Evolutionary conservation across 805 yeast species (phyloP), one percentile per base, ranked within the genome.

Genomic region (Candida pseudofarinosa): DNA sequence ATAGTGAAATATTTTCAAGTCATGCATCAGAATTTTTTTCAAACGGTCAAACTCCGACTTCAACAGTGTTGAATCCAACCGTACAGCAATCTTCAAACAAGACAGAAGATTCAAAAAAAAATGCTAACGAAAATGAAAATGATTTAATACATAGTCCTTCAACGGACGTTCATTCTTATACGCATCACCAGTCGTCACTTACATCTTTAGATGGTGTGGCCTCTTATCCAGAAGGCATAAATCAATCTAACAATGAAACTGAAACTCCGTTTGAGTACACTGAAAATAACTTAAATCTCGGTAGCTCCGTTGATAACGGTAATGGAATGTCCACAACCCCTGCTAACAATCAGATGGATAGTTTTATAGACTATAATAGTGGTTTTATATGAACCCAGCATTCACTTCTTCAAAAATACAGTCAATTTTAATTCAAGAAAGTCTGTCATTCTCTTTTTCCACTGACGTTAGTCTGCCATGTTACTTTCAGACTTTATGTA

Each of bases 341-440:
- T 23, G 38, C 17, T 33, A 49, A 47, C 30, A 45, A 45, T 38
- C 53, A 48, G 19, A 45, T 53, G 17, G 60, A 57, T 31, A 47
- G 49, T 26, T 53, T 54, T 40, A 54, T 53, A 16, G 65, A 62
- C 44, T 62, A 57, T 46, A 49, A 54, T 42, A 55, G 46, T 20
- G 39, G 39, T 23, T 37, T 20, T 15, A 32, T 32, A n/a, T 32
- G 34, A 32, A 32, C 5, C 17, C 17, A 23, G 10, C 28, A 23
- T 23, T 23, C 28, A 23, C 28, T 23, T 23, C 28, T 23, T 23
- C 28, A 23, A 23, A 10, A 23, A n/a, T n/a, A n/a, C n/a, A n/a
- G n/a, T n/a, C n/a, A n/a, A n/a, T n/a, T n/a, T n/a, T n/a, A n/a
- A n/a, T n/a, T n/a, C n/a, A n/a, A n/a, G n/a, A n/a, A n/a, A n/a